phyloP scores from a whole-genome alignment of 2,329 filamentous ascomycete genomes.

The Scedosporium dehoogii region DNA sequence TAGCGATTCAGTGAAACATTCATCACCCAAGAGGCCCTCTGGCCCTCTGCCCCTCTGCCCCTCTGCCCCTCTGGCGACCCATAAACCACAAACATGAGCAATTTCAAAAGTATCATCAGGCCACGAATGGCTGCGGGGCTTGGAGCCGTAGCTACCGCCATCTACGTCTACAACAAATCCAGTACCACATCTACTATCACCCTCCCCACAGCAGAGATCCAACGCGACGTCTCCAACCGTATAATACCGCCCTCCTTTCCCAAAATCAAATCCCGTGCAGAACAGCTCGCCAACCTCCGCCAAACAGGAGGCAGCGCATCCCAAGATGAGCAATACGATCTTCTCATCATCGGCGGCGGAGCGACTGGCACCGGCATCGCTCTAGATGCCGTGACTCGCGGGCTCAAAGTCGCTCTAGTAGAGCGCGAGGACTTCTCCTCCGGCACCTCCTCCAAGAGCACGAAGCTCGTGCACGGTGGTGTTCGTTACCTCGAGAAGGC shows the following conservation, averaged over 20 bases:
- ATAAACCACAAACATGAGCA: slow-evolving; percentile 14
- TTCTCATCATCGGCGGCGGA: slow-evolving; percentile 69
- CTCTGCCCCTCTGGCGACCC: not conserved
- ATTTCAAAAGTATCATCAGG: slow-evolving; percentile 39
- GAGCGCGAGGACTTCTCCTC: slow-evolving; percentile 76
- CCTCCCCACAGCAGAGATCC: slow-evolving; percentile 20
- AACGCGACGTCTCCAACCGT: slow-evolving; percentile 24
- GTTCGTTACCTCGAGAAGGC: slow-evolving; percentile 82
- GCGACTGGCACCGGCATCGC: slow-evolving; percentile 75
- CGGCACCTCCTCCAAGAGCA: slow-evolving; percentile 79
- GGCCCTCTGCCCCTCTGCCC: too few relatives aligned
- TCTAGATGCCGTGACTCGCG: slow-evolving; percentile 69
- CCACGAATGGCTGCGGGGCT: not conserved
- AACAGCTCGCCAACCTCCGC: slow-evolving; percentile 30
- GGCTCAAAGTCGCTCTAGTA: slow-evolving; percentile 69
- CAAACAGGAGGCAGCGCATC: slow-evolving; percentile 18
- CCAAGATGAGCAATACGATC: slow-evolving; percentile 55
- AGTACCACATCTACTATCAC: slow-evolving; percentile 42
- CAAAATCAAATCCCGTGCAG: slow-evolving; percentile 21
- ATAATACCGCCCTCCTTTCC: slow-evolving; percentile 28
- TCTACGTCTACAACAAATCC: slow-evolving; percentile 54
- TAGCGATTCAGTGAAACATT: too few relatives aligned
- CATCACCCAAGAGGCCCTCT: too few relatives aligned
- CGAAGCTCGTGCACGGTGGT: slow-evolving; percentile 76
- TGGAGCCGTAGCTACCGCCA: slow-evolving; percentile 49